These are phyloP conservation scores for Setaria viridis DNA, from an alignment of 202 grass and related monocot species.

Conservation along the genomic window DNA sequence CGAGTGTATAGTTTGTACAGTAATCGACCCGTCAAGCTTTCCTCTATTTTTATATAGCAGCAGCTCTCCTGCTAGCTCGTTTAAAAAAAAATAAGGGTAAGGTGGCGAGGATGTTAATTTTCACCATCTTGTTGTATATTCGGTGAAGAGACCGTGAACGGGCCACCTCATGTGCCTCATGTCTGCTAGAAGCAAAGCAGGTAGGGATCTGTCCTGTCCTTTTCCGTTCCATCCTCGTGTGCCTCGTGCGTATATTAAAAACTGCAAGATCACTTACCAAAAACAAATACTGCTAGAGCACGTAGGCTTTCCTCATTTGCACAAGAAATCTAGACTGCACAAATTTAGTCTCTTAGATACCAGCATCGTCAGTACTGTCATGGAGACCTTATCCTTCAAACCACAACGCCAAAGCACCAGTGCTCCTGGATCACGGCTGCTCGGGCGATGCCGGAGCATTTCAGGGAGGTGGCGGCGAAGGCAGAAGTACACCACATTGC, in stretches of 20 bases:
- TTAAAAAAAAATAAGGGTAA: too few relatives aligned
- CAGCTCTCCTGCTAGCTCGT: too few relatives aligned
- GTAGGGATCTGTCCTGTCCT: too few relatives aligned
- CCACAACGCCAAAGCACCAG: not conserved
- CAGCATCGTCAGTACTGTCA: not conserved
- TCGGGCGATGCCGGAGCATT: not conserved
- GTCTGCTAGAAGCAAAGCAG: not conserved
- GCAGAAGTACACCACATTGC: not conserved
- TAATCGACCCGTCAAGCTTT: too few relatives aligned
- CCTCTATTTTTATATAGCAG: too few relatives aligned
- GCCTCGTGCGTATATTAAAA: not conserved
- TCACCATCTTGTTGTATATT: too few relatives aligned
- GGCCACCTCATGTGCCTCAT: not conserved
- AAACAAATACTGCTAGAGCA: not conserved
- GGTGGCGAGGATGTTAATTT: too few relatives aligned
- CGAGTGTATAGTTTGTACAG: too few relatives aligned
- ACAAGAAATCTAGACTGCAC: not conserved
- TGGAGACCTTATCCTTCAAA: not conserved
- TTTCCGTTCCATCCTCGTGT: not conserved
- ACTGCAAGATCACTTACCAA: not conserved
- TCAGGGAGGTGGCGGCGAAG: not conserved
- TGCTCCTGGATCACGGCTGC: not conserved
- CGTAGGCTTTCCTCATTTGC: not conserved
- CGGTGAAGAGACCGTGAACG: too few relatives aligned
- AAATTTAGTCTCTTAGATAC: not conserved